Evolutionary conservation across 768 basidiomycete species (phyloP).

Genomic region (Rhodotorula sphaerocarpa): DNA sequence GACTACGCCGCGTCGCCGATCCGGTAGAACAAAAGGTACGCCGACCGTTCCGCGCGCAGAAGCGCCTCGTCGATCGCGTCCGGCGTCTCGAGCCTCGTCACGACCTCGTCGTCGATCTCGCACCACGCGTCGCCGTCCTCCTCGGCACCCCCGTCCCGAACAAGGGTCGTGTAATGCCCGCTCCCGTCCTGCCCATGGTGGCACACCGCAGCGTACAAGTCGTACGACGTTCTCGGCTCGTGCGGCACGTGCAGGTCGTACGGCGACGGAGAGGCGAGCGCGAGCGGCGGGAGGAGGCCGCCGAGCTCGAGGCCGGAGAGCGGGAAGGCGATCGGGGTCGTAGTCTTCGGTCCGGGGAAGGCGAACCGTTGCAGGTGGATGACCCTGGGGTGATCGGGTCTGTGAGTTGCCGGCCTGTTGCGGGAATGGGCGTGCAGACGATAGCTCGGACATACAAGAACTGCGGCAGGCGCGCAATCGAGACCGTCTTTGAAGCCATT

Average conservation of each 20-base stretch:
- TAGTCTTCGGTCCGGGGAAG: slow-evolving; percentile 83
- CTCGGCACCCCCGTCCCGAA: slow-evolving; percentile 49
- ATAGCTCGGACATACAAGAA: slow-evolving; percentile 49
- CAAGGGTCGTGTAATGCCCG: slow-evolving; percentile 96
- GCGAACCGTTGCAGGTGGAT: slow-evolving; percentile 89
- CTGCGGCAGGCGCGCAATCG: slow-evolving; percentile 77
- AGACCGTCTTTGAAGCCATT: slow-evolving; percentile 35
- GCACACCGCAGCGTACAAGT: slow-evolving; percentile 85
- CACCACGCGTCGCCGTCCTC: slow-evolving; percentile 51
- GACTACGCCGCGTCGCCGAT: not conserved
- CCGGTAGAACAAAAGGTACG: slow-evolving; percentile 19
- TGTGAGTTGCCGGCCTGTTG: not conserved
- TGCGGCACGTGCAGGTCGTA: slow-evolving; percentile 6
- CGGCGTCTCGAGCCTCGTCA: slow-evolving; percentile 51
- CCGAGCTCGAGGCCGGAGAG: slow-evolving; percentile 75
- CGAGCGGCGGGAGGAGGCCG: slow-evolving; percentile 66
- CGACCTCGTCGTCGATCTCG: slow-evolving; percentile 83
- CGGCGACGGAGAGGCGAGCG: not conserved
- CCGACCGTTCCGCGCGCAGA: slow-evolving; percentile 43
- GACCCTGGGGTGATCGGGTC: slow-evolving; percentile 41
- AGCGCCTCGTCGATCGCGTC: slow-evolving; percentile 59
- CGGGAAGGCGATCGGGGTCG: slow-evolving; percentile 85
- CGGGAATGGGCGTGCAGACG: slow-evolving; percentile 6
- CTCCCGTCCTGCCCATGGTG: slow-evolving; percentile 59
- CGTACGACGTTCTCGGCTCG: slow-evolving; percentile 49